Evolutionary conservation across 192 early-diverging fungal species (phyloP).

Genomic region (Radiomyces spectabilis): DNA sequence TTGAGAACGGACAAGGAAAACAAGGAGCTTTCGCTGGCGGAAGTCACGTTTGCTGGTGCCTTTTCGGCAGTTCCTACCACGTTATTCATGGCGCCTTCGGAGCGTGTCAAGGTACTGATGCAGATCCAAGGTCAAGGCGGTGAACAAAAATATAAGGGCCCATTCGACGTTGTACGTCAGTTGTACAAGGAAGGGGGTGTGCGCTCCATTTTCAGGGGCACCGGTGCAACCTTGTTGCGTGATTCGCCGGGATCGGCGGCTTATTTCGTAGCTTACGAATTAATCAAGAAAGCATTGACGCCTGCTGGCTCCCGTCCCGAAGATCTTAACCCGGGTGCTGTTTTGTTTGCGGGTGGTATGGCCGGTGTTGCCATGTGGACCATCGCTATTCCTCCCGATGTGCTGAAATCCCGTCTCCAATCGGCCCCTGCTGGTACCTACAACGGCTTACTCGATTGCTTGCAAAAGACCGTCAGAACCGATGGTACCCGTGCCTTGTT

Average conservation of each 20-base stretch:
- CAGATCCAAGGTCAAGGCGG: conserved; percentile 64
- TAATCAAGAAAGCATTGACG: conserved; percentile 66
- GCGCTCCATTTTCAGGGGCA: conserved; percentile 83
- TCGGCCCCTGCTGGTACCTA: conserved; percentile 84
- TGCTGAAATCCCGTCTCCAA: conserved; percentile 86
- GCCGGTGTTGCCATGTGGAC: conserved; percentile 98
- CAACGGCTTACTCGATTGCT: conserved; percentile 56
- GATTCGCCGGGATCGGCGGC: conserved; percentile 93
- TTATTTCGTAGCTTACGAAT: conserved; percentile 91
- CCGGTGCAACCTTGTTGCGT: conserved; percentile 86
- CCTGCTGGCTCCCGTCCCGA: conserved; percentile 58
- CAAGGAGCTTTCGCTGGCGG: conserved; percentile 58
- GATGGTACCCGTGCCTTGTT: conserved; percentile 77
- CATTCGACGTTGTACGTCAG: conserved; percentile 77
- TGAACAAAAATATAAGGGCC: conserved; percentile 78
- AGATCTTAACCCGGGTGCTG: conserved; percentile 71
- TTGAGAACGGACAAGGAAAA: conserved; percentile 23
- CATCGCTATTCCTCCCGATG: conserved; percentile 88
- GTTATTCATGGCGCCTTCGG: conserved; percentile 89
- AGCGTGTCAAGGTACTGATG: conserved; percentile 92
- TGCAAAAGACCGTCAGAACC: conserved; percentile 50
- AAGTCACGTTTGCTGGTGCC: conserved; percentile 84
- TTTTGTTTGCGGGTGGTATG: conserved; percentile 93
- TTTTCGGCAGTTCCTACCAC: conserved; percentile 96
- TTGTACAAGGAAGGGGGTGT: conserved; percentile 87